Evolutionary conservation across 148 eudicot genomes (phyloP).

Genomic region (Chenopodium album): DNA sequence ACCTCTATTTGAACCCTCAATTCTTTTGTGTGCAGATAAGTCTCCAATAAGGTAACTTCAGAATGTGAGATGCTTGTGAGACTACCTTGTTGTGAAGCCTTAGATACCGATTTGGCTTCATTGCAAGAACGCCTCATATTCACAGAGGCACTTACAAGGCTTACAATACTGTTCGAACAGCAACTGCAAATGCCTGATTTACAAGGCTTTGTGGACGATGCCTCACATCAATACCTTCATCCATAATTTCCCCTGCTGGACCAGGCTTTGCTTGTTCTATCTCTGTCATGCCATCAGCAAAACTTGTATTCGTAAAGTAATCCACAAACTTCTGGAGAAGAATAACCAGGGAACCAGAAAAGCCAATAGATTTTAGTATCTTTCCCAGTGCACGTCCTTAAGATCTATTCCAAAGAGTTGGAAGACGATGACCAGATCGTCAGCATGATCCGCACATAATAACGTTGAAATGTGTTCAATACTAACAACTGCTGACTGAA

Average conservation of each 20-base stretch:
- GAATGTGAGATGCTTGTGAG: slow-evolving; percentile 59
- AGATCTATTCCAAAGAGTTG: slow-evolving; percentile 72
- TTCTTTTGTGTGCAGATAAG: slow-evolving; percentile 75
- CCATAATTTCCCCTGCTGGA: slow-evolving; percentile 19
- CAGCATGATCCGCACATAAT: slow-evolving; percentile 68
- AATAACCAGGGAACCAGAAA: slow-evolving; percentile 59
- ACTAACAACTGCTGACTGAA: slow-evolving; percentile 64
- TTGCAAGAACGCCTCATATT: slow-evolving; percentile 50
- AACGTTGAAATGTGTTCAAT: slow-evolving; percentile 56
- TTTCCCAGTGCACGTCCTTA: slow-evolving; percentile 74
- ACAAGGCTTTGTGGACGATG: slow-evolving; percentile 48
- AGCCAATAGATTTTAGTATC: slow-evolving; percentile 66
- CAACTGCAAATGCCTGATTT: slow-evolving; percentile 88
- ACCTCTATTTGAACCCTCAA: slow-evolving; percentile 73
- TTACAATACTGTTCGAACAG: slow-evolving; percentile 67
- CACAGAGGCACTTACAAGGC: slow-evolving; percentile 64
- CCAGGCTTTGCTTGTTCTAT: slow-evolving; percentile 17
- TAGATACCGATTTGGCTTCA: slow-evolving; percentile 26
- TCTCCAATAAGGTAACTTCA: slow-evolving; percentile 77
- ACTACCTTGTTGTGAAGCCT: slow-evolving; percentile 43
- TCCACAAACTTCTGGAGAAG: slow-evolving; percentile 69
- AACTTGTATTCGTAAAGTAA: slow-evolving; percentile 41
- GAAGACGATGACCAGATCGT: slow-evolving; percentile 69
- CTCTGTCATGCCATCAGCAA: slow-evolving; percentile 28
- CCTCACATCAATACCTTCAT: slow-evolving; percentile 21